Percentiles rank a stretch among this genome's conserved stretches.
These are phyloP conservation scores for Rosa persica DNA, from an alignment of 306 rosid species.

Conservation along the genomic window DNA sequence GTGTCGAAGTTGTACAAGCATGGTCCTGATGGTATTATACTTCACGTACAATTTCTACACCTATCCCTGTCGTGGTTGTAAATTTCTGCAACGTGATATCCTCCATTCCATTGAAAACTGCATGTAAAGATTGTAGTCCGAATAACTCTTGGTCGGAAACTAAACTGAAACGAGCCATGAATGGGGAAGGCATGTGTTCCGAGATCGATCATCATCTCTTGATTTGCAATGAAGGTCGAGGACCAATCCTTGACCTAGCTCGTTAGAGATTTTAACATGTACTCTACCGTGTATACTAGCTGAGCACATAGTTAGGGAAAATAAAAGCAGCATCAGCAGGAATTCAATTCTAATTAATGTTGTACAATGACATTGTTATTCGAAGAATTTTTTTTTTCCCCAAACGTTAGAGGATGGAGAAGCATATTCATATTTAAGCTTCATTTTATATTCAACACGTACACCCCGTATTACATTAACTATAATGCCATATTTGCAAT, in stretches of 20 bases:
- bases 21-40: not conserved
- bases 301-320: not conserved
- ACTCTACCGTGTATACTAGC: not conserved
- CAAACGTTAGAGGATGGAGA: not conserved
- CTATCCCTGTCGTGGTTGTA: not conserved
- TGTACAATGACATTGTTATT: not conserved
- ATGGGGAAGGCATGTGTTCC: not conserved
- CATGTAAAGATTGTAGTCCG: not conserved
- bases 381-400: too few relatives aligned
- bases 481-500: not conserved
- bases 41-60: not conserved
- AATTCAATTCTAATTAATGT: not conserved
- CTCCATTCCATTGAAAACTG: conserved; percentile 6
- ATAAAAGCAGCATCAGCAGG: not conserved
- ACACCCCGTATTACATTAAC: not conserved
- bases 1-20: not conserved
- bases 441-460: not conserved
- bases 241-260: not conserved
- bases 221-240: conserved; percentile 4
- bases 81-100: not conserved
- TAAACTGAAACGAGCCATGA: not conserved
- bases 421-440: not conserved
- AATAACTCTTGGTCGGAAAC: not conserved
- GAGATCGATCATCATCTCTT: not conserved
- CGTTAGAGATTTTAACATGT: not conserved